Base-by-base conservation (phyloP, 495 filamentous ascomycete genomes). In the Penicillium lagena region DNA sequence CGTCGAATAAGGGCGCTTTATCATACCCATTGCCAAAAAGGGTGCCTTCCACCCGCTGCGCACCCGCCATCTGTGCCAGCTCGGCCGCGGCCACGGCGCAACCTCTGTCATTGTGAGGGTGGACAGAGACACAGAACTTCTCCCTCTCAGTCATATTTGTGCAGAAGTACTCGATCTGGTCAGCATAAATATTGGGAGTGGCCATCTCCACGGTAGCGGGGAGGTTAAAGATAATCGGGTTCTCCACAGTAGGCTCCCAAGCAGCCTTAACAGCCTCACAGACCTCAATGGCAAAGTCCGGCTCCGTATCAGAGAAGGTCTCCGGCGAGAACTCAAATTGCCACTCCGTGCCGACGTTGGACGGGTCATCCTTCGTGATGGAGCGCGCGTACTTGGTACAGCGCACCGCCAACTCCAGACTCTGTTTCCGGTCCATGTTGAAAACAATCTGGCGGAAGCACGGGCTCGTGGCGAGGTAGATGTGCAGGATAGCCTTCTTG, bases 131-230 rank as follows among this genome's bases (percentile, higher is more conserved):
- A 45, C 84, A 83, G 42, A 90, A 81, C 67, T 90, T 90, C 47
- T 88, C 78, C 36, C 88, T 69, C 60, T 91, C 87, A 0, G 77
- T 77, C 60, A 95, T 88, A 39, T 86, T 67, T 30, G 73, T 77
- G 68, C 89, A 94, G 68, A 98, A 98, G 68, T 87, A 96, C 60
- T 98, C 93, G 51, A 98, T 86, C 67, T 95, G 89, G 65, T 98
- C 93, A 27, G 93, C 93, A 59, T 94, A 98, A 40, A 96, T 78
- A 56, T 98, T 98, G 13, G 93, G 93, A 2, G 93, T 98, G 2
- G 89, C 68, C 85, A 96, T 85, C 67, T 97, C 93, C 13, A 98
- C 93, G 0, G 93, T 97, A 7, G 93, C 93, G 9, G 93, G 93
- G 29, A 98, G 78, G 66, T 98, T 98, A 78, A 98, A 96, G 60